These are phyloP conservation scores for Sugiyamaella japonica DNA, from an alignment of 1,139 yeast genomes.

Conservation along the genomic window DNA sequence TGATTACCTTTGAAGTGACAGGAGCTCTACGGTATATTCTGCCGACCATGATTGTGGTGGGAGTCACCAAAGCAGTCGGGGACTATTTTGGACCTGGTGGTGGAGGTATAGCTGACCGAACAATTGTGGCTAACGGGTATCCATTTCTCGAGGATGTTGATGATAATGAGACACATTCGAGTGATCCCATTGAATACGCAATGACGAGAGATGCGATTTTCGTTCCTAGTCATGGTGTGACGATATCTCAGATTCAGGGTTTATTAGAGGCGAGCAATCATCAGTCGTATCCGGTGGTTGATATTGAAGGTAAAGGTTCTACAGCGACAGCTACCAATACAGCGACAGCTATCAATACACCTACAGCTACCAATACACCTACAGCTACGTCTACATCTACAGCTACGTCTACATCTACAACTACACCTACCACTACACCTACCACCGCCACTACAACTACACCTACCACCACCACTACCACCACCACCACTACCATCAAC, in stretches of 20 bases:
- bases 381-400: neutral
- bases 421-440: neutral
- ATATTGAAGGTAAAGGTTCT: slow-evolving; percentile 18
- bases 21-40: slow-evolving; percentile 90
- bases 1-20: slow-evolving; percentile 94
- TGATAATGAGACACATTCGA: slow-evolving; percentile 54
- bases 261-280: slow-evolving; percentile 41
- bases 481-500: neutral
- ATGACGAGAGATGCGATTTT: slow-evolving; percentile 61
- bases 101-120: slow-evolving; percentile 91
- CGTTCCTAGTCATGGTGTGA: slow-evolving; percentile 18
- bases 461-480: neutral
- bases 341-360: no score
- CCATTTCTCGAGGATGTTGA: slow-evolving; percentile 69
- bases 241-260: slow-evolving; percentile 46
- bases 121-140: slow-evolving; percentile 83
- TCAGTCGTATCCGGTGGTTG: slow-evolving; percentile 37
- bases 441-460: neutral
- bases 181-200: slow-evolving; percentile 57
- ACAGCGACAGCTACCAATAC: neutral
- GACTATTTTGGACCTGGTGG: slow-evolving; percentile 72
- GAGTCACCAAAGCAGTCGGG: slow-evolving; percentile 77
- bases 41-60: slow-evolving; percentile 96
- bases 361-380: neutral
- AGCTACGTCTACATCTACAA: neutral